Conservation (phyloP, 352 stramenopile species). For the Paralagenidium karlingii region DNA sequence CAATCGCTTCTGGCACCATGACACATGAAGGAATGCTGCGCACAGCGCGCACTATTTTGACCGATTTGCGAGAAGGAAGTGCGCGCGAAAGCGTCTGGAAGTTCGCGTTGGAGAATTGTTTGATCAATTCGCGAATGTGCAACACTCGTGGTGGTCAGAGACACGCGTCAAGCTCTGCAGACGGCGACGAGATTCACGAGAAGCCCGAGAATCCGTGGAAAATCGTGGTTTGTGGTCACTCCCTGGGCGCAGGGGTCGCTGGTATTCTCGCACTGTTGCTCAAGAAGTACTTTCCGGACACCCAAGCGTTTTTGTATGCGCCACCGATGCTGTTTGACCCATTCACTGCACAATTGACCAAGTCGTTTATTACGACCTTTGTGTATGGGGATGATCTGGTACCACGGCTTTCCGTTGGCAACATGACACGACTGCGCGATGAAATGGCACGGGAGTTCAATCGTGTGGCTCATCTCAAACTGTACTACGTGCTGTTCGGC, state of each 20-base stretch:
- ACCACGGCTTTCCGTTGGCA: conserved; percentile 47
- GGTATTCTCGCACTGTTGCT: conserved; percentile 57
- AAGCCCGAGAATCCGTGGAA: conserved; percentile 21
- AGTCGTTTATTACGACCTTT: conserved; percentile 46
- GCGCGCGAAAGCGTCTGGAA: conserved; percentile 55
- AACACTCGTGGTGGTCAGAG: conserved; percentile 1
- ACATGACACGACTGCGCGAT: conserved; percentile 46
- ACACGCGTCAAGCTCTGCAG: too few relatives aligned
- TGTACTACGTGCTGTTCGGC: conserved; percentile 46
- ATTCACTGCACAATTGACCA: conserved; percentile 36
- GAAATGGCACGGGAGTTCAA: conserved; percentile 60
- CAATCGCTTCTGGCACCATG: conserved; percentile 17
- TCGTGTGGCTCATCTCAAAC: conserved; percentile 36
- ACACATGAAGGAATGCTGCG: conserved; percentile 67
- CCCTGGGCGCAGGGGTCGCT: conserved; percentile 65
- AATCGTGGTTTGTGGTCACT: conserved; percentile 71
- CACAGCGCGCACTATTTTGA: conserved; percentile 47
- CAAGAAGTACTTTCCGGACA: conserved; percentile 24
- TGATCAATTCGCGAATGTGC: too few relatives aligned
- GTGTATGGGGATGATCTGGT: conserved; percentile 68
- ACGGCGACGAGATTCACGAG: background rate
- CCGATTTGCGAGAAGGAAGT: conserved; percentile 36
- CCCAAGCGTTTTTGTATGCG: conserved; percentile 47
- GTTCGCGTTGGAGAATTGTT: conserved; percentile 41
- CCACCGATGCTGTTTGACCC: conserved; percentile 52